phyloP scores from a whole-genome alignment of 352 stramenopile species.

The Pythium guiyangense region DNA sequence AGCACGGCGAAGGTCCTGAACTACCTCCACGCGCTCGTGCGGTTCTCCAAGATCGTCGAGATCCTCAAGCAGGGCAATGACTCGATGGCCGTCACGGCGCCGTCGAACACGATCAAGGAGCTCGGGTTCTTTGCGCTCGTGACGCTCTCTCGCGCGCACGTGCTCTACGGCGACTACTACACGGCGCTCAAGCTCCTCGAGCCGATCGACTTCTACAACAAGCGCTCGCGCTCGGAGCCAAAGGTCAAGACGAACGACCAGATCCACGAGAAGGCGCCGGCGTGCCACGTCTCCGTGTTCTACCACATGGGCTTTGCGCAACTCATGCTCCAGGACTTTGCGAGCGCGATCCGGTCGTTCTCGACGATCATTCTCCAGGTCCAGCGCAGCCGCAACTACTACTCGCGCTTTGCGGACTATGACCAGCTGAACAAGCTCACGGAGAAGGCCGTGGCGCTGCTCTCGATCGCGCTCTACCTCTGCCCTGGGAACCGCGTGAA shows the following conservation, averaged over 20 bases:
- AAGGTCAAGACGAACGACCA: conserved; percentile 59
- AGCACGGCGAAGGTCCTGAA: conserved; percentile 93
- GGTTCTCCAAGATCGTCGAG: conserved; percentile 89
- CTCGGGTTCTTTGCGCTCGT: conserved; percentile 96
- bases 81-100: conserved; percentile 19
- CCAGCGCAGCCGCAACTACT: conserved; percentile 88
- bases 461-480: conserved; percentile 89
- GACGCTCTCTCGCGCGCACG: conserved; percentile 92
- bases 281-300: conserved; percentile 92
- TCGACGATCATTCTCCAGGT: conserved; percentile 88
- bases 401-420: conserved; percentile 89
- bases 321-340: conserved; percentile 97
- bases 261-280: conserved; percentile 89
- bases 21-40: conserved; percentile 94
- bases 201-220: conserved; percentile 88
- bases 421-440: conserved; percentile 95
- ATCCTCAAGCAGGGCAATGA: conserved; percentile 65
- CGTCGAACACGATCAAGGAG: conserved; percentile 83
- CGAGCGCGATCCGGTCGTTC: conserved; percentile 88
- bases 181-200: conserved; percentile 91
- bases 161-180: conserved; percentile 96
- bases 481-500: conserved; percentile 84
- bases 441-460: conserved; percentile 93
- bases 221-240: conserved; percentile 37
- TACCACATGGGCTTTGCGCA: conserved; percentile 98